Conservation (phyloP, 2,329 filamentous ascomycete genomes). For the Cladosporium sp. region DNA sequence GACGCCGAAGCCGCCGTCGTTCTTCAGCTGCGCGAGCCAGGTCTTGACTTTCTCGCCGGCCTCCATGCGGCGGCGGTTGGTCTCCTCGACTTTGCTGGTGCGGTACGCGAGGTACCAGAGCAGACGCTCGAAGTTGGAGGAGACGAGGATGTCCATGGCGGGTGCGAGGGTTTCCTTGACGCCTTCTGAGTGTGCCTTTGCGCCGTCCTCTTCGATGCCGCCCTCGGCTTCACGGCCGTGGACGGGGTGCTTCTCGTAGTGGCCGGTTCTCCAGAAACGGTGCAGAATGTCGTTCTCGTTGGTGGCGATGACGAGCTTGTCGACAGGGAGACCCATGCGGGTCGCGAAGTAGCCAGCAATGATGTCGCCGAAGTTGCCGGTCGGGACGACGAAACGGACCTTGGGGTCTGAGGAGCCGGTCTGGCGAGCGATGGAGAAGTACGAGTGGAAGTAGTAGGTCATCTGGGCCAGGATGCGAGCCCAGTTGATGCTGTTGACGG, state of each 20-base stretch:
- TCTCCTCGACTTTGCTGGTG: slow-evolving; percentile 44
- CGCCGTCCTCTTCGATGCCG: slow-evolving; percentile 50
- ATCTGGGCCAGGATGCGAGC: slow-evolving; percentile 93
- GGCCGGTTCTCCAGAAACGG: slow-evolving; percentile 85
- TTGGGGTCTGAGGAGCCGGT: slow-evolving; percentile 58
- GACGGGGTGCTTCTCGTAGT: slow-evolving; percentile 77
- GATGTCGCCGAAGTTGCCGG: slow-evolving; percentile 95
- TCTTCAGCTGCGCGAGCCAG: slow-evolving; percentile 79
- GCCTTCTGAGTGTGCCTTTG: slow-evolving; percentile 59
- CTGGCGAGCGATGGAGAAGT: slow-evolving; percentile 69
- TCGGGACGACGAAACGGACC: slow-evolving; percentile 82
- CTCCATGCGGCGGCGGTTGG: slow-evolving; percentile 41
- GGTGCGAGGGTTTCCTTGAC: slow-evolving; percentile 89
- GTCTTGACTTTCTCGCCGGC: slow-evolving; percentile 66
- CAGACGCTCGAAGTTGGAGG: slow-evolving; percentile 91
- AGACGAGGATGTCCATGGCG: slow-evolving; percentile 96
- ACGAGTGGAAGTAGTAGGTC: slow-evolving; percentile 93
- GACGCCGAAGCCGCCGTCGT: slow-evolving; percentile 74
- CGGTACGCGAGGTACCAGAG: slow-evolving; percentile 88
- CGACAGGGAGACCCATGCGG: slow-evolving; percentile 78
- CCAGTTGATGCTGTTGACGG: slow-evolving; percentile 97
- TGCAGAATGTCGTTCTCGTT: slow-evolving; percentile 98
- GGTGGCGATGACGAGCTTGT: slow-evolving; percentile 86
- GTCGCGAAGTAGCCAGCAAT: slow-evolving; percentile 89
- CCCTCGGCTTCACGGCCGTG: slow-evolving; percentile 52